Evolutionary conservation across 2,329 filamentous ascomycete genomes (phyloP), one percentile per base, ranked within the genome.

Genomic region (Fusarium sp.): DNA sequence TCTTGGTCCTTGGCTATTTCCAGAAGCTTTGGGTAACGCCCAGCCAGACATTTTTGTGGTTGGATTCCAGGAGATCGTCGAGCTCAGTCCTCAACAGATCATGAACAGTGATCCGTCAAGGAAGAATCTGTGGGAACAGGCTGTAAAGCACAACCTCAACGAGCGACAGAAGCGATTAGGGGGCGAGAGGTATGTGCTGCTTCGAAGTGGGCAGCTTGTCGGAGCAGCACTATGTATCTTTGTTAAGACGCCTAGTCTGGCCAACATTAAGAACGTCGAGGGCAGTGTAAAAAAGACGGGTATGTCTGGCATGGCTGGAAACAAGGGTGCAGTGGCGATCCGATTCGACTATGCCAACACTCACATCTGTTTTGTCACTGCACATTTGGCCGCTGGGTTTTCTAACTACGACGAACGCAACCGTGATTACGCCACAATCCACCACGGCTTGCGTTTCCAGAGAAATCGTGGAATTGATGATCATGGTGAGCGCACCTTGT

Each of bases 31-130:
- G 11, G 85, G 88, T 7, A 78, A 88, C 5, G 83, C 87, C 46
- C 89, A 92, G 64, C 94, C 96, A 8, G 92, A 95, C 61, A 92
- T 99, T 37, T 89, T 97, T 52, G 94, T 92, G 9, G 90, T 97
- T 16, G 96, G 93, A 0, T 98, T 99, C 74, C 96, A 99, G 77
- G 96, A 99, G 79, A 98, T 99, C 67, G 96, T 99, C n/a, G 93
- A 97, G 76, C 83, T 99, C 46, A 97, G 93, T 73, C 96, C 97
- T 16, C 95, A 98, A 77, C 96, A 99, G 76, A 98, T 99, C 75
- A 97, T 99, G 94, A 97, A 97, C 70, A 98, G 94, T 63, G 95
- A 99, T 77, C 96, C 96, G 2, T 89, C 90, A 4, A 88, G 92
- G 55, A 92, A 95, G 70, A 90, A 93, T 67, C 82, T 90, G 20